Base-by-base conservation (phyloP, 495 filamentous ascomycete species). In the Podospora pseudopauciseta region DNA sequence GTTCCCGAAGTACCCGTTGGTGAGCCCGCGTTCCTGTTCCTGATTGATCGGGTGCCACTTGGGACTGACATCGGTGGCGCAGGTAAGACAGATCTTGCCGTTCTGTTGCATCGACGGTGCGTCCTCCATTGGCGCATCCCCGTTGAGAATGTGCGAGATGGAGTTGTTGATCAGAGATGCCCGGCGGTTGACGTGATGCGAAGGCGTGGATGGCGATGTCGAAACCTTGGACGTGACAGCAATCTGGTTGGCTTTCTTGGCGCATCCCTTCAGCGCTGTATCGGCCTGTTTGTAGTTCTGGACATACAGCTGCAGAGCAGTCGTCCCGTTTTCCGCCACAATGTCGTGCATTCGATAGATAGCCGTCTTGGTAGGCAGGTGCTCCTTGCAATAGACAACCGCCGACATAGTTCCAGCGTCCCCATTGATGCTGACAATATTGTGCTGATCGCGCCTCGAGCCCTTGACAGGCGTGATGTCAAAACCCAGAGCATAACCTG, bases 221-320 rank as follows among this genome's bases (percentile, higher is more conserved):
- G 80, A 78, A 64, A 77, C 76, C 71, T 80, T 83, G 6, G 74
- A 80, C 15, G 77, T 76, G 23, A 81, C 65, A 19, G 78, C 78
- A 65, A 81, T 79, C 55, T 83, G 73, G 67, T 81, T 83, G 23
- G 96, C 94, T 75, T 97, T 97, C 23, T 95, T 89, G 56, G 93
- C 90, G 19, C 95, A 97, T 23, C 94, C 94, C 7, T 93, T 97
- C 65, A 97, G 79, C 19, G 90, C 86, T 23, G 94, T 84, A 72
- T 99, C 95, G 20, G 94, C 93, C 77, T 98, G 94, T 80, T 98
- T 99, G 83, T 92, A 97, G 56, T 90, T 93, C 64, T 86, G 86
- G 28, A 89, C 90, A 74, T 90, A 99, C 13, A 94, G 83, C 76
- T 97, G 93, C 19, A 99, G 81, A 18, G 91, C 94, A 68, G 88